Base-by-base conservation (phyloP, 768 basidiomycete genomes). In the Kwoniella botswanensis region DNA sequence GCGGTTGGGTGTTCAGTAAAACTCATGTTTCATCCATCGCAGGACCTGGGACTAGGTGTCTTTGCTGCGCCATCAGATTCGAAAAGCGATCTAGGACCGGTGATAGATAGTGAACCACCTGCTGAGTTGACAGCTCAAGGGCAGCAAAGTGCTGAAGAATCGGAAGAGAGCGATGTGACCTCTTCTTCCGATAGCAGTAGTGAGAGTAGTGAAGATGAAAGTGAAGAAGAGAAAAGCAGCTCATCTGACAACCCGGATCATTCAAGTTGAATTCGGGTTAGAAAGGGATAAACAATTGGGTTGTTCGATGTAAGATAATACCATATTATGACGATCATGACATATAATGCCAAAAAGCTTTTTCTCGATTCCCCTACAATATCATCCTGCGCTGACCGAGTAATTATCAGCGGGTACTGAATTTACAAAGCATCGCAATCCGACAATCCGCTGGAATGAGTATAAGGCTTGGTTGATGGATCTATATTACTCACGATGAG, bases 31-130 rank as follows among this genome's bases (percentile, higher is more conserved):
- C 0, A 7, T 26, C 22, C 12, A 35, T 12, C 42, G 42, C 24
- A 67, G 79, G 79, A 80, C 61, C 67, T 80, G 9, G 77, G 77
- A 13, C 60, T 80, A 21, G 79, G 79, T 5, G 77, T 80, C 0
- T 78, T 73, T 54, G 75, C 78, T 52, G 74, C 67, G 17, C 67
- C 71, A 6, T 60, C 15, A 58, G 65, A 60, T 54, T 53, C 21
- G 24, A 65, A 9, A 65, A 65, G 72, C 29, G 66, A 71, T 52
- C 24, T 77, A 17, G 76, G 75, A 12, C 76, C 75, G 4, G 71
- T 67, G 60, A 42, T 74, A n/a, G 71, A 75, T 43, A 41, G n/a
- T 66, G 53, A 62, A 41, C 57, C 64, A n/a, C 58, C 55, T 21
- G 54, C 56, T 43, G 26, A 54, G 2, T 9, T 68, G 26, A 24